Conservation (phyloP, 225 moss, liverwort and hornwort species). For the Asterella californica region DNA sequence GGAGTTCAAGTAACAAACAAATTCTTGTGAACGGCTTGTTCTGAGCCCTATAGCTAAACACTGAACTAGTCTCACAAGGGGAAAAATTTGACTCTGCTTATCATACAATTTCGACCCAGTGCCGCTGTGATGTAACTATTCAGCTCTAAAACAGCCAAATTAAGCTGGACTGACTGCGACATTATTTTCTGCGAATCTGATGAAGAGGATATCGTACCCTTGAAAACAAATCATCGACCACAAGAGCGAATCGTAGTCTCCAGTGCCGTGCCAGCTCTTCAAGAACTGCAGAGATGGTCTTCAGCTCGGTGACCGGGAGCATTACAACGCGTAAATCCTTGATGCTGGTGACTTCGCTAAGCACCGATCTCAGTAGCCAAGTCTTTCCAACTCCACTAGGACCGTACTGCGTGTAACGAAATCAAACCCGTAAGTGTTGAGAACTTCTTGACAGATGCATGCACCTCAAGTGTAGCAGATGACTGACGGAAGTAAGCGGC, state of each 20-base stretch:
- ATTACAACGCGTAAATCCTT: constrained; percentile 38
- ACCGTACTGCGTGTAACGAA: constrained; percentile 28
- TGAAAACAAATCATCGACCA: constrained; percentile 44
- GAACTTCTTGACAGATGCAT: background rate
- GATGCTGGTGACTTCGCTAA: constrained; percentile 31
- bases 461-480: background rate
- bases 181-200: background rate
- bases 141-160: background rate
- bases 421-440: background rate
- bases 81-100: no score
- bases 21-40: no score
- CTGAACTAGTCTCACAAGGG: no score
- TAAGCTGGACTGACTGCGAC: background rate
- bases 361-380: constrained; percentile 41
- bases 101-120: no score
- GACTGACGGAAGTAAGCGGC: background rate
- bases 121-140: background rate
- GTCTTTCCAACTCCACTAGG: constrained; percentile 43
- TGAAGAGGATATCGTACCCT: constrained; percentile 13
- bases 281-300: constrained; percentile 34
- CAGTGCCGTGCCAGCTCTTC: constrained; percentile 53
- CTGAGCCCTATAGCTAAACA: no score
- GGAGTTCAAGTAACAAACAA: no score
- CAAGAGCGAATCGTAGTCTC: constrained; percentile 46
- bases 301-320: constrained; percentile 39